Conservation (phyloP, 192 early-diverging fungal genomes). For the Linnemannia elongata region DNA sequence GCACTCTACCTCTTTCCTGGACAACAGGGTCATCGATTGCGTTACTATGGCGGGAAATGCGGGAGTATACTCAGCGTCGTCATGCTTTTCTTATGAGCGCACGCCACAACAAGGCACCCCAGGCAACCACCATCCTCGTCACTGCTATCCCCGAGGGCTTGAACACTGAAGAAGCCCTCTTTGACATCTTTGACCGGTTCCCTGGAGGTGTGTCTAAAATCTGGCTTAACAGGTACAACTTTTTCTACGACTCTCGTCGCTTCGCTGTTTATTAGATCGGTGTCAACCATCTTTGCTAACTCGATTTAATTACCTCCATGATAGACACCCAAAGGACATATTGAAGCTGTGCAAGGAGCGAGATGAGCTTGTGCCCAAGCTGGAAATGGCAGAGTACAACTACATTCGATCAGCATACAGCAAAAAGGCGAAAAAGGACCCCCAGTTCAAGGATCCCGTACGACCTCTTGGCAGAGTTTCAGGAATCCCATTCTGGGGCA, state of each 20-base stretch:
- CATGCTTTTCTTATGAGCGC: conserved; percentile 72
- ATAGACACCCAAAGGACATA: conserved; percentile 65
- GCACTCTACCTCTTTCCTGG: not conserved
- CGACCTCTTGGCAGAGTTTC: conserved; percentile 70
- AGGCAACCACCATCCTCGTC: conserved; percentile 77
- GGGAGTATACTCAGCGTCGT: conserved; percentile 71
- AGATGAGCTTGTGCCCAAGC: conserved; percentile 57
- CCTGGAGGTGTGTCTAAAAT: conserved; percentile 78
- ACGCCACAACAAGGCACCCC: conserved; percentile 59
- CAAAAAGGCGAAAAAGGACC: conserved; percentile 19
- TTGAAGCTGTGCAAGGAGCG: conserved; percentile 64
- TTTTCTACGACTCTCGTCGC: not conserved
- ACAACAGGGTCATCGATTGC: conserved; percentile 54
- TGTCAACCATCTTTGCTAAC: not conserved
- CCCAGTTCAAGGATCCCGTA: conserved; percentile 29
- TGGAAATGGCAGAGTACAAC: conserved; percentile 68
- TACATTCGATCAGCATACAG: conserved; percentile 56
- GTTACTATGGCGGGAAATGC: conserved; percentile 73
- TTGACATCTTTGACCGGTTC: conserved; percentile 69
- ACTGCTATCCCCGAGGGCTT: conserved; percentile 77
- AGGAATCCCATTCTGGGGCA: conserved; percentile 61
- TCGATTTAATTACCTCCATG: not conserved
- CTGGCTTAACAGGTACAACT: conserved; percentile 70
- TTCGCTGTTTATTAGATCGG: not conserved
- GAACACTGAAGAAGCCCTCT: conserved; percentile 62